Conservation (phyloP, 2,329 filamentous ascomycete genomes). For the Lachnellula arida region DNA sequence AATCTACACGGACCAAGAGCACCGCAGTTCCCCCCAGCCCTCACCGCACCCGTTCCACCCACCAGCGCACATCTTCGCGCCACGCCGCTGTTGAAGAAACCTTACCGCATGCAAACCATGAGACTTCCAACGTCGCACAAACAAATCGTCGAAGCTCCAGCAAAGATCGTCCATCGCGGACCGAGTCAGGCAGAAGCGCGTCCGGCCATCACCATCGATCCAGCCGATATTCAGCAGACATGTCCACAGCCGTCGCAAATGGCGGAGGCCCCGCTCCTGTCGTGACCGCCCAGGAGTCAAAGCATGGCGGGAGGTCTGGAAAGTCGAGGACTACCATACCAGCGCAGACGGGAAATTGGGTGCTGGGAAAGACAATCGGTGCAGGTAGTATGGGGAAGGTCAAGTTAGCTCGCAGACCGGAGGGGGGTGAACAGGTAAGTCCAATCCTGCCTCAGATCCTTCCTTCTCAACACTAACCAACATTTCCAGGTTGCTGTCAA, state of each 20-base stretch:
- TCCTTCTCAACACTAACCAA: conserved; percentile 15
- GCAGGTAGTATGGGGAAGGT: conserved; percentile 99
- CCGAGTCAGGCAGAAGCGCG: conserved; percentile 34
- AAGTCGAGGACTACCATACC: conserved; percentile 77
- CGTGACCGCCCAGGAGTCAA: conserved; percentile 45
- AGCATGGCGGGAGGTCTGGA: conserved; percentile 45
- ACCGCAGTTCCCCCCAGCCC: conserved; percentile 18
- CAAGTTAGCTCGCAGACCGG: conserved; percentile 86
- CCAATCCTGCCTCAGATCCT: not conserved
- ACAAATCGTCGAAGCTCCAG: conserved; percentile 28
- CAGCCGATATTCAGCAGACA: conserved; percentile 37
- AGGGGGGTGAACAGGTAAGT: conserved; percentile 80
- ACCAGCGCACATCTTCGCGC: conserved; percentile 37
- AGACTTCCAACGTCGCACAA: conserved; percentile 60
- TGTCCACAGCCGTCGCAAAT: conserved; percentile 47
- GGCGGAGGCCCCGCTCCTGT: conserved; percentile 51
- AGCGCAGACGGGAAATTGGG: conserved; percentile 87
- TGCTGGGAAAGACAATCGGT: conserved; percentile 92
- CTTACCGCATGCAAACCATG: conserved; percentile 63
- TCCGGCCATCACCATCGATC: conserved; percentile 32
- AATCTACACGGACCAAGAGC: conserved; percentile 26
- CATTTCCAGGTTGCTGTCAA: conserved; percentile 79
- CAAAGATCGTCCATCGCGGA: conserved; percentile 27
- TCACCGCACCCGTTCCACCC: conserved; percentile 22
- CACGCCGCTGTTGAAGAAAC: conserved; percentile 39